Evolutionary conservation across 225 moss, liverwort and hornwort genomes (phyloP).

Genomic region (Sphagnum tenellum): DNA sequence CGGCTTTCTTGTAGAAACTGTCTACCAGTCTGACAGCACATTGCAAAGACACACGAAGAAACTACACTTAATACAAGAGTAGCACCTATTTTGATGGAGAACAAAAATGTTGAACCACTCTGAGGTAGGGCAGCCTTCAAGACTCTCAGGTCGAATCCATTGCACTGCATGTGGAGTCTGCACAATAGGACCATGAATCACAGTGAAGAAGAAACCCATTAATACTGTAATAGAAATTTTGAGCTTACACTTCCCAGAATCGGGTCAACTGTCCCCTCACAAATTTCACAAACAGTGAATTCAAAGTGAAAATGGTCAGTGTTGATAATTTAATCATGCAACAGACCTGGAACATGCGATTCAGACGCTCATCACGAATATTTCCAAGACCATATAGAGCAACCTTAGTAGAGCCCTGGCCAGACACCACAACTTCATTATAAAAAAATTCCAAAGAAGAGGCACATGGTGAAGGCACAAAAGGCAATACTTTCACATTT

Average conservation of each 20-base stretch:
- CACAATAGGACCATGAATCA: conserved; percentile 4
- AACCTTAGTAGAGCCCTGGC: conserved; percentile 84
- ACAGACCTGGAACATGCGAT: conserved; percentile 95
- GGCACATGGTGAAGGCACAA: background rate
- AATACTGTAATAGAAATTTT: too few species aligned
- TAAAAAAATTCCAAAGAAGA: background rate
- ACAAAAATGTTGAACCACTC: conserved; percentile 99
- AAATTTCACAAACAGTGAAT: too few species aligned
- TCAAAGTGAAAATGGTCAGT: too few species aligned
- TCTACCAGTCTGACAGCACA: too few species aligned
- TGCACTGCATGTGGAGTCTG: conserved; percentile 95
- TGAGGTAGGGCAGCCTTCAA: conserved; percentile 51
- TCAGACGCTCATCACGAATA: conserved; percentile 96
- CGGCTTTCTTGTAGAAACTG: too few species aligned
- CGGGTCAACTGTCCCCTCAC: too few species aligned
- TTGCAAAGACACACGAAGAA: too few species aligned
- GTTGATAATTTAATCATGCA: too few species aligned
- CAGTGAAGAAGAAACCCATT: too few species aligned
- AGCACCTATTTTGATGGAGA: conserved; percentile 88
- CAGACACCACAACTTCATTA: conserved; percentile 3
- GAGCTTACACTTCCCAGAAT: too few species aligned
- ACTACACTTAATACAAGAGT: too few species aligned
- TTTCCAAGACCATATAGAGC: conserved; percentile 97
- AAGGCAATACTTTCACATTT: too few species aligned
- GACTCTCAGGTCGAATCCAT: conserved; percentile 92